These are phyloP conservation scores for Byssoonygena ceratinophila DNA, from an alignment of 2,329 filamentous ascomycete genomes.

Conservation along the genomic window DNA sequence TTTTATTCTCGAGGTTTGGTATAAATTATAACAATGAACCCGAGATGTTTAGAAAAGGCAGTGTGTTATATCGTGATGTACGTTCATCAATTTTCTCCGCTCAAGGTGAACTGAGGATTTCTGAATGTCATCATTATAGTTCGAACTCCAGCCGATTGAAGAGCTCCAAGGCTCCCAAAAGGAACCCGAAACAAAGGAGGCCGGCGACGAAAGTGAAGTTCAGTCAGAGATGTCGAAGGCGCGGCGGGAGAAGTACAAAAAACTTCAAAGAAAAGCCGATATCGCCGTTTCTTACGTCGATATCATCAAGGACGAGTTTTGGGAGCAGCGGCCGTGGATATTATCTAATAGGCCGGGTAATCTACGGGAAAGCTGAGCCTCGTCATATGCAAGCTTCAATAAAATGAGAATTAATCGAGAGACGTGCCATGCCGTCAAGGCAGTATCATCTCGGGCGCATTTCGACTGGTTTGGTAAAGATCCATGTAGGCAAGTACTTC, in stretches of 20 bases:
- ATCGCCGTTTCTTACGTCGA: slow-evolving; percentile 79
- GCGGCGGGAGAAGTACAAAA: slow-evolving; percentile 73
- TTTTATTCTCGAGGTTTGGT: slow-evolving; percentile 74
- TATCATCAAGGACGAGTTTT: slow-evolving; percentile 92
- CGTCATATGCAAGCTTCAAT: too few species aligned
- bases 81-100: too few species aligned
- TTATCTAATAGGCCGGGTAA: slow-evolving; percentile 63
- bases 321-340: slow-evolving; percentile 77
- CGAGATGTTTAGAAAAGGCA: slow-evolving; percentile 88
- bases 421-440: neutral
- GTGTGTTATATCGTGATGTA: slow-evolving; percentile 70
- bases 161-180: neutral
- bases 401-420: neutral
- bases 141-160: slow-evolving; percentile 56
- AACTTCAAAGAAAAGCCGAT: slow-evolving; percentile 66
- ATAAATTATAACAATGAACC: slow-evolving; percentile 98
- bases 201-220: slow-evolving; percentile 16
- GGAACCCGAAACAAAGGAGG: slow-evolving; percentile 9
- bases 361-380: slow-evolving; percentile 36
- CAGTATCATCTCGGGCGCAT: too few species aligned
- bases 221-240: slow-evolving; percentile 57
- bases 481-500: too few species aligned
- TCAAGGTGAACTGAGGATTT: too few species aligned
- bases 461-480: too few species aligned
- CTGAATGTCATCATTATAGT: slow-evolving; percentile 39